Percentiles rank a stretch among this genome's conserved stretches.
Conservation (phyloP, 2,329 filamentous ascomycete species). For the Fusarium sp. region DNA sequence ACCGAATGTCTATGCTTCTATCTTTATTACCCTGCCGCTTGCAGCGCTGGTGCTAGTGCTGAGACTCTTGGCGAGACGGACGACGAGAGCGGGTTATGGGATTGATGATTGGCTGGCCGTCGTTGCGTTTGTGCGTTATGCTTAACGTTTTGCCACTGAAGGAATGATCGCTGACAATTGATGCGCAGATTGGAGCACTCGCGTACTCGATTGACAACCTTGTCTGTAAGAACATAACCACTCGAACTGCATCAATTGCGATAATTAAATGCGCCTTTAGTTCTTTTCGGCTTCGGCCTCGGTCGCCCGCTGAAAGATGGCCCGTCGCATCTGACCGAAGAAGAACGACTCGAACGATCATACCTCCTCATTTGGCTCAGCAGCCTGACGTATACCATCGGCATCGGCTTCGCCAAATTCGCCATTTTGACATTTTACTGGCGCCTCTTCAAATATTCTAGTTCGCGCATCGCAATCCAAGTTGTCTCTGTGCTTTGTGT, state of each 20-base stretch:
- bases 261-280: background rate
- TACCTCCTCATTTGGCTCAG: constrained; percentile 38
- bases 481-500: constrained; percentile 28
- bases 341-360: constrained; percentile 12
- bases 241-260: fast-evolving
- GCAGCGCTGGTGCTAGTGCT: constrained; percentile 30
- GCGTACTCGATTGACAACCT: constrained; percentile 17
- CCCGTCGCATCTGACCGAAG: constrained; percentile 4
- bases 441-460: constrained; percentile 43
- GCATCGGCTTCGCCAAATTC: constrained; percentile 42
- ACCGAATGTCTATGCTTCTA: constrained; percentile 25
- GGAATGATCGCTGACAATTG: background rate
- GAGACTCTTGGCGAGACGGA: constrained; percentile 27
- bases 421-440: constrained; percentile 45
- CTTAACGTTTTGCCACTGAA: background rate
- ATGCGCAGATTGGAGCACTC: constrained; percentile 7
- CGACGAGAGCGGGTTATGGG: constrained; percentile 29
- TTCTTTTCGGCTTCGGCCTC: constrained; percentile 8
- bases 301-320: constrained; percentile 21
- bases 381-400: constrained; percentile 42
- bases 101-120: constrained; percentile 35
- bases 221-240: background rate
- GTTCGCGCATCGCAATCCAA: constrained; percentile 43
- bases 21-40: constrained; percentile 28
- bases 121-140: constrained; percentile 26